These are phyloP conservation scores for Suhomyces faveliae DNA, from an alignment of 805 yeast genomes.

Conservation along the genomic window DNA sequence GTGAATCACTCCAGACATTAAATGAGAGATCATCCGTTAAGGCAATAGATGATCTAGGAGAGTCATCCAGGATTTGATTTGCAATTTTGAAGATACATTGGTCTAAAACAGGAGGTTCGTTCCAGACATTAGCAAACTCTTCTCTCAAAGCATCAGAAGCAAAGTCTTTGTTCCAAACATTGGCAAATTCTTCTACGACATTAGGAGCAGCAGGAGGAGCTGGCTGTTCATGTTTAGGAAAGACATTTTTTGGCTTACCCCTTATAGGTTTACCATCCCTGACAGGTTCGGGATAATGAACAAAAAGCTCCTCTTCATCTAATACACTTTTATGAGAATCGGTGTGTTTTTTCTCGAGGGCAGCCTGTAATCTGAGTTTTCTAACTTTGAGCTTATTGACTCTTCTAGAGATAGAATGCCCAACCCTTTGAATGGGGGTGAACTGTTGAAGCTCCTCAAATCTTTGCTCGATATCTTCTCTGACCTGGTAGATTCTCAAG, in stretches of 20 bases:
- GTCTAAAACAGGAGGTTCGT: neutral
- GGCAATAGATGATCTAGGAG: neutral
- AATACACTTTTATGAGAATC: neutral
- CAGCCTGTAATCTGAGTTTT: neutral
- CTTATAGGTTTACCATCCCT: neutral
- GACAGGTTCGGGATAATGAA: neutral
- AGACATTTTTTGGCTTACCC: neutral
- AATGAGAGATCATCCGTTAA: neutral
- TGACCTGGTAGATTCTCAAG: neutral
- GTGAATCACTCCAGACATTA: neutral
- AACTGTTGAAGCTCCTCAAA: neutral
- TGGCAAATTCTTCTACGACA: neutral
- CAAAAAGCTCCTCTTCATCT: neutral
- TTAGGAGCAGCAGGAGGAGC: neutral
- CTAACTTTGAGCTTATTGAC: neutral
- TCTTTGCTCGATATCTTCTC: neutral
- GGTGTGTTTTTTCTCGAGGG: neutral
- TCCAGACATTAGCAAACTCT: neutral
- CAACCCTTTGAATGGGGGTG: neutral
- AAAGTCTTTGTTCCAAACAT: too few relatives aligned
- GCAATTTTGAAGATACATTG: neutral
- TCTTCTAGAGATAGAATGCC: neutral
- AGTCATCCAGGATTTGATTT: neutral
- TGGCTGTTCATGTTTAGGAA: neutral
- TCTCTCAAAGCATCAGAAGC: too few relatives aligned